Evolutionary conservation across 345 rosid genomes (phyloP), one percentile per base, ranked within the genome.

Genomic region (Citrus trifoliata): DNA sequence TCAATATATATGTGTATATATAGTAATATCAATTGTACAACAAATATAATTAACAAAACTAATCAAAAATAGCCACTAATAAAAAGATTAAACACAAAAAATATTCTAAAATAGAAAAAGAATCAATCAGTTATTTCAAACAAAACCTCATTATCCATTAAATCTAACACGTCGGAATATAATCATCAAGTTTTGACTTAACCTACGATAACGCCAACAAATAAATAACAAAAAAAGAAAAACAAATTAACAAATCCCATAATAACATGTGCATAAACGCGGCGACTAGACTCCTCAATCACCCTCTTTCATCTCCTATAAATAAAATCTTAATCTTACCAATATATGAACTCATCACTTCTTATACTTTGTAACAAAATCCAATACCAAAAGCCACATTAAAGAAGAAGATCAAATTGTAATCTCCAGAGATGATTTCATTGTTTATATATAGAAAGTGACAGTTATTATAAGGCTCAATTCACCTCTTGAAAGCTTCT

Each of bases 171-270:
- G 16, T 75, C 46, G 64, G 62, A 59, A 64, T 64, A 46, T 32
- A 75, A 75, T 48, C 63, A 63, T 33, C 7, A 22, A 53, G 51
- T 33, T 74, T 64, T 48, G 77, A 74, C 59, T 28, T 61, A n/a
- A 64, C 53, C 71, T 25, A 61, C 46, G 59, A 73, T 73, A n/a
- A 35, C 32, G 76, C 66, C 7, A 58, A 58, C 48, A 28, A 62
- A 63, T 24, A 28, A 40, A 27, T 46, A 46, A 0, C 51, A 46
- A 46, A 46, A 46, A 46, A 16, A 46, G 51, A 46, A 4, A 4
- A 24, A 75, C 3, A 0, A 51, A 14, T 10, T 42, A 74, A 62
- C 19, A 13, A 51, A 9, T 61, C 25, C 14, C 27, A 22, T 38
- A 14, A 21, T 10, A 62, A 74, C 77, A 74, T 21, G 37, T 38